A percentile compares a stretch with the other conserved stretches of the same genome.
Conservation (phyloP, 352 stramenopile species). For the Peronospora destructor region DNA sequence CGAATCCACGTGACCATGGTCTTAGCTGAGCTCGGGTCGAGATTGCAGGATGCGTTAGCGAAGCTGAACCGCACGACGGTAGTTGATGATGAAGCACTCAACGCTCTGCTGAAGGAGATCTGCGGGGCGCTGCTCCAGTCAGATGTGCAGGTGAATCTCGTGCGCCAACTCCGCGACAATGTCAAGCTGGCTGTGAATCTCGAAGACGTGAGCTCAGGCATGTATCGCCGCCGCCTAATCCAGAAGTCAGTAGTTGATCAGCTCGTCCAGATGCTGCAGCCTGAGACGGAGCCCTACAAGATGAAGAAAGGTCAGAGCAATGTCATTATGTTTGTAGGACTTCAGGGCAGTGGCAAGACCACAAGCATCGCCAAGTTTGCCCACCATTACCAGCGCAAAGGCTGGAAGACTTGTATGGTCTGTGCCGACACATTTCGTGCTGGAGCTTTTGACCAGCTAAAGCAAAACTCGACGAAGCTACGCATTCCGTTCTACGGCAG, state of each 20-base stretch:
- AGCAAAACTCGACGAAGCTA: slow-evolving; percentile 99
- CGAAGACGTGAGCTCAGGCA: slow-evolving; percentile 64
- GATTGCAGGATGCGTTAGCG: slow-evolving; percentile 79
- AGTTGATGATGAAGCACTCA: slow-evolving; percentile 88
- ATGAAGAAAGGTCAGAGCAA: slow-evolving; percentile 89
- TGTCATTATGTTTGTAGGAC: slow-evolving; percentile 91
- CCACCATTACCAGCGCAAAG: slow-evolving; percentile 96
- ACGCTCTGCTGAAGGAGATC: slow-evolving; percentile 88
- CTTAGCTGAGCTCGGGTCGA: slow-evolving; percentile 81
- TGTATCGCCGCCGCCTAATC: slow-evolving; percentile 85
- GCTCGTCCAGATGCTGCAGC: slow-evolving; percentile 86
- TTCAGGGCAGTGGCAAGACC: slow-evolving; percentile 96
- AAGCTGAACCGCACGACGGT: slow-evolving; percentile 85
- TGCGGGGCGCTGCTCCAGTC: slow-evolving; percentile 84
- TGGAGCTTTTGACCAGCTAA: slow-evolving; percentile 98
- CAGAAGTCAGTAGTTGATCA: slow-evolving; percentile 89
- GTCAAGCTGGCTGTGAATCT: slow-evolving; percentile 85
- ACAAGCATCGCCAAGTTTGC: slow-evolving; percentile 99
- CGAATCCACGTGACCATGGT: slow-evolving; percentile 51
- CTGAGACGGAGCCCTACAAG: slow-evolving; percentile 81
- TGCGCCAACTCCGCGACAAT: slow-evolving; percentile 84
- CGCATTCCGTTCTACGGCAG: slow-evolving; percentile 97
- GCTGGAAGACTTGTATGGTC: slow-evolving; percentile 98
- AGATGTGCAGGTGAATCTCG: slow-evolving; percentile 87
- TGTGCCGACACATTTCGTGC: slow-evolving; percentile 98